Percentiles rank a stretch among this genome's conserved stretches.
phyloP scores from a whole-genome alignment of 148 eudicot genomes.

The Polygonum maritimum region DNA sequence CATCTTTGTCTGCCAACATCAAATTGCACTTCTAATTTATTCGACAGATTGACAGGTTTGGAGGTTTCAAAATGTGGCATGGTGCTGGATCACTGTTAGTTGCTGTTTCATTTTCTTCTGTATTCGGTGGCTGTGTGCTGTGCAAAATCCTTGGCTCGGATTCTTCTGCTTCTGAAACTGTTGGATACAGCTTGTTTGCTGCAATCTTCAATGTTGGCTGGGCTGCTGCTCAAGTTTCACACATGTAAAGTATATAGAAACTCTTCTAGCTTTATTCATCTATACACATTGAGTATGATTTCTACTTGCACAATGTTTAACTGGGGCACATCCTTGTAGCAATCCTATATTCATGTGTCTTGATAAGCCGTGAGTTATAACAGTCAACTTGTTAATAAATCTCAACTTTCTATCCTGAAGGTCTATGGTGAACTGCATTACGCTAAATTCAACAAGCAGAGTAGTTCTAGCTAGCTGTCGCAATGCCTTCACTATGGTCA shows the following conservation, averaged over 20 bases:
- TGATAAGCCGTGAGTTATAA: background rate
- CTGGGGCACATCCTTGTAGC: background rate
- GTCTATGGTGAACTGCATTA: constrained; percentile 99
- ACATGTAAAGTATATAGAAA: constrained; percentile 49
- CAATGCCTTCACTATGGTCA: constrained; percentile 94
- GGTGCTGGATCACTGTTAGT: constrained; percentile 82
- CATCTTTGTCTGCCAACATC: background rate
- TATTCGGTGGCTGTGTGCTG: constrained; percentile 81
- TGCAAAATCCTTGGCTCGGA: constrained; percentile 73
- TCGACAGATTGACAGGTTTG: constrained; percentile 87
- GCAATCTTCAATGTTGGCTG: constrained; percentile 88
- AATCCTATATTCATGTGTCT: background rate
- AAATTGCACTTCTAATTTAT: constrained; percentile 10
- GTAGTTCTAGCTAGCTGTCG: constrained; percentile 89
- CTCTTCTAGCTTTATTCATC: background rate
- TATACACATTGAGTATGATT: background rate
- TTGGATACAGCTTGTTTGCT: constrained; percentile 81
- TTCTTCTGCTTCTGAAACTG: constrained; percentile 53
- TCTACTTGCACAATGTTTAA: background rate
- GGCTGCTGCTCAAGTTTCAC: constrained; percentile 96
- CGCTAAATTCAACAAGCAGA: constrained; percentile 79
- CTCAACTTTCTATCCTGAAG: constrained; percentile 22
- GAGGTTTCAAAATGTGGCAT: constrained; percentile 91
- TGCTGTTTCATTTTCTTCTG: constrained; percentile 93
- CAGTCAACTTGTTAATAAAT: background rate